A percentile compares a stretch with the other conserved stretches of the same genome.
Evolutionary conservation across 2,329 filamentous ascomycete species (phyloP).

Genomic region (Alternaria brassicae): DNA sequence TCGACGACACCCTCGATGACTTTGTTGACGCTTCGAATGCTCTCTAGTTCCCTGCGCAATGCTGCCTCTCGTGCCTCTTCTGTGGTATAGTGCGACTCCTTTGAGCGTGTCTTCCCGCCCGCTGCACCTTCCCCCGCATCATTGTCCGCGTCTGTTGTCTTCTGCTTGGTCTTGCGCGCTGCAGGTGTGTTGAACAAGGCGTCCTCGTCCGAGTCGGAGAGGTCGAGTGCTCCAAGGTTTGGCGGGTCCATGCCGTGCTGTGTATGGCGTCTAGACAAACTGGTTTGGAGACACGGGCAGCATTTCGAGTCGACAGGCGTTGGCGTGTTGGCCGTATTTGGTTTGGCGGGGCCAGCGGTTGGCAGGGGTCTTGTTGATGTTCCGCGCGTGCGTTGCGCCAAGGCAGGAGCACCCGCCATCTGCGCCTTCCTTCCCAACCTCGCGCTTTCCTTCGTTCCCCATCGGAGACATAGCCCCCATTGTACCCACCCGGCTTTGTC

Average conservation of each 20-base stretch:
- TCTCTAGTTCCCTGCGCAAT: conserved; percentile 80
- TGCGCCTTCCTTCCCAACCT: conserved; percentile 26
- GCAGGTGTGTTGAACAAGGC: conserved; percentile 66
- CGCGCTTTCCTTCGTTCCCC: conserved; percentile 24
- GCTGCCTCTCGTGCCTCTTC: conserved; percentile 75
- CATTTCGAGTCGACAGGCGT: conserved; percentile 3
- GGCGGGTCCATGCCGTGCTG: conserved; percentile 45
- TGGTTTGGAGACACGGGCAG: not conserved
- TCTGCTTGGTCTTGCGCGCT: conserved; percentile 45
- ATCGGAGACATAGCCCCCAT: conserved; percentile 23
- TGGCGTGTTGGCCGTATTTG: conserved; percentile 40
- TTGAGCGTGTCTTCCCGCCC: conserved; percentile 47
- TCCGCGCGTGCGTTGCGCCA: conserved; percentile 8
- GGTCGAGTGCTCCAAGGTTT: conserved; percentile 59
- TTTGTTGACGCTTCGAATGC: conserved; percentile 84
- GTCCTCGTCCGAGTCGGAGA: conserved; percentile 64
- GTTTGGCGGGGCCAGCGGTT: conserved; percentile 24
- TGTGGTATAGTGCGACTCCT: conserved; percentile 64
- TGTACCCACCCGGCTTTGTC: conserved; percentile 23
- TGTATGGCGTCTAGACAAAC: not conserved
- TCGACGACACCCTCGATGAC: conserved; percentile 81
- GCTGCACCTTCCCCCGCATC: conserved; percentile 52
- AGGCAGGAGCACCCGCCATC: conserved; percentile 30
- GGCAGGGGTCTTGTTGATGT: conserved; percentile 22
- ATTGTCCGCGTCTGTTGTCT: conserved; percentile 43